Evolutionary conservation across 2,329 filamentous ascomycete species (phyloP), one percentile per base, ranked within the genome.

Genomic region (Paradendryphiella salina): DNA sequence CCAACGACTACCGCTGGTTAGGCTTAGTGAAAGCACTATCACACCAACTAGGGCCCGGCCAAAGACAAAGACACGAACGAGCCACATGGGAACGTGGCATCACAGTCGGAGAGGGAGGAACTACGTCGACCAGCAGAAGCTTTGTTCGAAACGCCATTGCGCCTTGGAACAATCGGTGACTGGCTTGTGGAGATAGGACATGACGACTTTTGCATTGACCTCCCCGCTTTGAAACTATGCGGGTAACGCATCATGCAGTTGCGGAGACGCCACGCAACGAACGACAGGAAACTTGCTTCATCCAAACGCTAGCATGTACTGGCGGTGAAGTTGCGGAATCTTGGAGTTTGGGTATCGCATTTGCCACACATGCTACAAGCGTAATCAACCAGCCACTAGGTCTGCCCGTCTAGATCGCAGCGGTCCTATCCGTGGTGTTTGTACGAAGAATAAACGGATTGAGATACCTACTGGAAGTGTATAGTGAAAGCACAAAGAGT

Each of bases 391-490:
- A 44, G 51, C 54, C 31, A 31, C 33, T 34, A n/a, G 33, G 28
- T 20, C 36, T 37, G 32, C 39, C 36, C 14, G 36, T 42, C 46
- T 42, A 40, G n/a, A 53, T 42, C 33, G 34, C 10, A 21, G 31
- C 11, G 26, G 34, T 32, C 39, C 28, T 32, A 40, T 41, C 36
- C 43, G 35, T 52, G 31, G 42, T 63, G 54, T 46, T 56, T 51
- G 38, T 62, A 62, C 57, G 60, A 50, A 36, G 53, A 52, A 37
- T 51, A 31, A 52, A 47, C 36, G 29, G 31, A 32, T 17, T 34
- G 5, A 36, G 35, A 55, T 55, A 26, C 40, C 33, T 34, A 49
- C 18, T 29, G 37, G 10, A 36, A 45, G 11, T 39, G 29, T 35
- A 35, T n/a, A 21, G 21, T 28, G 41, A 40, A 39, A 46, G 39